Evolutionary conservation across 2,329 filamentous ascomycete species (phyloP).

Genomic region (Nemania sp.): DNA sequence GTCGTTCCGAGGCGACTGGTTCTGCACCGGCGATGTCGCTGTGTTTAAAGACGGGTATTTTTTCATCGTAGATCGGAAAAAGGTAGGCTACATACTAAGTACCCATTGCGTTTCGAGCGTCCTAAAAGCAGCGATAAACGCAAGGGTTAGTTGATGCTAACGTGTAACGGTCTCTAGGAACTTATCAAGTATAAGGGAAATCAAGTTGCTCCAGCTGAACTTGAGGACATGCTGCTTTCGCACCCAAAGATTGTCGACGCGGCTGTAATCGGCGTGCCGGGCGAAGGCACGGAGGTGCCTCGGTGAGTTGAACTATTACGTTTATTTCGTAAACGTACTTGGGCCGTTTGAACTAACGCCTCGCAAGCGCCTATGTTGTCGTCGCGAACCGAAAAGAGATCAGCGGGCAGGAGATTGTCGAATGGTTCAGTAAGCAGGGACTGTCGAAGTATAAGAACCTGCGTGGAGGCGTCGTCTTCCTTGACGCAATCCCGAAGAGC

Average conservation of each 20-base stretch:
- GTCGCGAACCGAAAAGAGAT: constrained; percentile 44
- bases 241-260: constrained; percentile 58
- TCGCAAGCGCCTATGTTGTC: constrained; percentile 46
- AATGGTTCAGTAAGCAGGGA: constrained; percentile 45
- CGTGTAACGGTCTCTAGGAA: constrained; percentile 62
- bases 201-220: constrained; percentile 71
- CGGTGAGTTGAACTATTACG: constrained; percentile 57
- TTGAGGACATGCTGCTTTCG: constrained; percentile 56
- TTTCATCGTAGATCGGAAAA: constrained; percentile 80
- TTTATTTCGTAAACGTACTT: not conserved
- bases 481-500: constrained; percentile 54
- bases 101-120: too few relatives aligned
- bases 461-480: constrained; percentile 52
- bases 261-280: constrained; percentile 67
- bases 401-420: constrained; percentile 41
- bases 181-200: constrained; percentile 63
- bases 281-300: constrained; percentile 56
- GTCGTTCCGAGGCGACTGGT: constrained; percentile 66
- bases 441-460: constrained; percentile 52
- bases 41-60: constrained; percentile 75
- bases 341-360: not conserved
- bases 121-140: not conserved
- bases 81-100: constrained; percentile 54
- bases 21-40: constrained; percentile 81
- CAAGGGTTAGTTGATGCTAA: constrained; percentile 8